phyloP scores from a whole-genome alignment of 2,329 filamentous ascomycete species.

The Scolecobasidium constrictum region DNA sequence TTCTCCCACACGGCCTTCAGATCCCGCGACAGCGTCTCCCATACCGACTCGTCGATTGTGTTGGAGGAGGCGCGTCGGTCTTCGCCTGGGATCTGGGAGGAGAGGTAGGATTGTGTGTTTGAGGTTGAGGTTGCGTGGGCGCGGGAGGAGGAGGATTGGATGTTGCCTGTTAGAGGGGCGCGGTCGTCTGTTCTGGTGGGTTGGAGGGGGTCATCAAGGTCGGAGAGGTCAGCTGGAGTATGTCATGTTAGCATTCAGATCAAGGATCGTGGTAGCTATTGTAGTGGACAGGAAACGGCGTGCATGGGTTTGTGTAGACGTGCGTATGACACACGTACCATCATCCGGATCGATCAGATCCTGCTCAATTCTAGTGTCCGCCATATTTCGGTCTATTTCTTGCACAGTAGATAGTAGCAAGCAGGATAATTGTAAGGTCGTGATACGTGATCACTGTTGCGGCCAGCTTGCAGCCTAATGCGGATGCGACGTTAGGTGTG shows the following conservation, averaged over 20 bases:
- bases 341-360: constrained; percentile 44
- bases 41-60: constrained; percentile 94
- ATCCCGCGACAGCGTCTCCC: constrained; percentile 92
- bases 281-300: too few relatives aligned
- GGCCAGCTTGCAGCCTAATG: not conserved
- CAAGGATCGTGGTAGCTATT: constrained; percentile 2
- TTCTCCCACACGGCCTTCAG: constrained; percentile 92
- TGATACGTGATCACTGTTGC: too few relatives aligned
- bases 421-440: too few relatives aligned
- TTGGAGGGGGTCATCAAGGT: constrained; percentile 80
- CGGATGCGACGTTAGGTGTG: not conserved
- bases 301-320: too few relatives aligned
- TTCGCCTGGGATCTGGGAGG: constrained; percentile 81
- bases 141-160: constrained; percentile 48
- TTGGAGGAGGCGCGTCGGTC: constrained; percentile 82
- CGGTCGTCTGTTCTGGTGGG: constrained; percentile 50
- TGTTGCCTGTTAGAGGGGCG: constrained; percentile 75
- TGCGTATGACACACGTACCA: constrained; percentile 28
- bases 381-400: constrained; percentile 15
- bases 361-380: constrained; percentile 35
- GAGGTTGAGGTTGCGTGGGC: constrained; percentile 25
- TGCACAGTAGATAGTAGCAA: too few relatives aligned
- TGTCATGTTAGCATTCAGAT: constrained; percentile 2
- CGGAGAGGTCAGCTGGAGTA: constrained; percentile 67
- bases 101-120: constrained; percentile 71